Evolutionary conservation across 1,284 basidiomycete genomes (phyloP).

Genomic region (Apiotrichum laibachii): DNA sequence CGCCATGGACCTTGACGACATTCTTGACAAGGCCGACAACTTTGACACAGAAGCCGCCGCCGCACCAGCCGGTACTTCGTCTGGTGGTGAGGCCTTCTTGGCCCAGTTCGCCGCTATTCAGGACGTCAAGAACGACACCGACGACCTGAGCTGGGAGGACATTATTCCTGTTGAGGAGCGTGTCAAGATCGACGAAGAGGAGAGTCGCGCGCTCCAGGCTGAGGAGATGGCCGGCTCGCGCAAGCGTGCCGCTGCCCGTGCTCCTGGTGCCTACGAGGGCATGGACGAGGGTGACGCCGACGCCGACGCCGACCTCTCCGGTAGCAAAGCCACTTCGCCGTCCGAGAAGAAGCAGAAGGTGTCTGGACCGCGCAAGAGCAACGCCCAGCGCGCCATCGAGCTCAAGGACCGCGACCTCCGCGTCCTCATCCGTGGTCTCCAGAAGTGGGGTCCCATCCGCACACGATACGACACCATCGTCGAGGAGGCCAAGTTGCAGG

Average conservation of each 20-base stretch:
- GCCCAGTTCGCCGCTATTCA: constrained; percentile 93
- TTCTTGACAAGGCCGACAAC: constrained; percentile 92
- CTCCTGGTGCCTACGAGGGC: constrained; percentile 72
- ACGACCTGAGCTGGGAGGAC: constrained; percentile 95
- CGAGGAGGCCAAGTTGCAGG: constrained; percentile 83
- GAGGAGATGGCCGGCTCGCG: constrained; percentile 58
- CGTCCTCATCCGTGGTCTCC: constrained; percentile 89
- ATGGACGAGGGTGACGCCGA: constrained; percentile 83
- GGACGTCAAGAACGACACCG: constrained; percentile 79
- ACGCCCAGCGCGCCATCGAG: constrained; percentile 90
- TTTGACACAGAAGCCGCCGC: constrained; percentile 92
- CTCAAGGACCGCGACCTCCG: constrained; percentile 96
- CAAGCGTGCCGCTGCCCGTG: constrained; percentile 77
- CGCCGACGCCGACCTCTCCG: constrained; percentile 54
- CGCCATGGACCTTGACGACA: constrained; percentile 98
- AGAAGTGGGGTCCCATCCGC: constrained; percentile 96
- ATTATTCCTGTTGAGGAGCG: constrained; percentile 95
- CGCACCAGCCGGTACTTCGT: constrained; percentile 74
- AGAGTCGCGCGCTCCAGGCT: constrained; percentile 51
- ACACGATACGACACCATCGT: constrained; percentile 93
- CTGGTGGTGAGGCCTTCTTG: constrained; percentile 95
- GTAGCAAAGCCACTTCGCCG: constrained; percentile 55
- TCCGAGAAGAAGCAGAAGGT: constrained; percentile 42
- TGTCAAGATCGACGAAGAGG: constrained; percentile 78
- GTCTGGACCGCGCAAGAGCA: constrained; percentile 54